Base-by-base conservation (phyloP, 169 alveolate genomes). In the Amoebophrya sp. region DNA sequence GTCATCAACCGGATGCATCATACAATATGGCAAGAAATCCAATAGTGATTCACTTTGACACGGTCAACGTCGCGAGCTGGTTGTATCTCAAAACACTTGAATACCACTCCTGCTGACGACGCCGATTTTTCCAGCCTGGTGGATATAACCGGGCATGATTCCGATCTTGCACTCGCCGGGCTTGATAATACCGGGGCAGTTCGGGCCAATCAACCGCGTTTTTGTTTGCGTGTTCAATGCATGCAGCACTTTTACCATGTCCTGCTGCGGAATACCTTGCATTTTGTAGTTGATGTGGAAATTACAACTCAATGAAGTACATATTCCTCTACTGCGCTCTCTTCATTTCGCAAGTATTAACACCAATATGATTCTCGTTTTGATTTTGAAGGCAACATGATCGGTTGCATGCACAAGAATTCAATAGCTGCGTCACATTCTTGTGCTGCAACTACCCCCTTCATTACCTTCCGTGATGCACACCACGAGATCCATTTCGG, bases 151-250 rank as follows among this genome's bases (percentile, higher is more conserved):
- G 23, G 99, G 99, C 99, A 98, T 98, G 93, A 98, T 98, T 55
- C 99, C 99, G 83, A 98, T 98, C 95, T 98, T 98, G 96, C 99
- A 98, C 94, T 98, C 99, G n/a, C 96, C 98, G 2, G 99, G 99
- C 95, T 98, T 98, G 95, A 98, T 98, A 92, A 98, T 97, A 35
- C 99, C 99, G 55, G 99, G 99, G 95, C 99, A 98, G 95, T 98
- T 98, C n/a, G 99, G 99, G 38, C 99, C 99, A 40, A 98, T 98
- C 40, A 97, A 96, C 33, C 97, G 95, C 14, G 98, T 95, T 90
- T 97, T 97, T 92, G 92, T 94, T 91, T 96, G 96, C 89, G 93
- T 95, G 53, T 93, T 95, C 40, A 95, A 53, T 18, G 95, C 96
- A 40, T 90, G 93, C 90, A 91, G 92, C 54, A 98, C 99, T 95